These are phyloP conservation scores for Clavispora vitiphila DNA, from an alignment of 805 yeast species.

Conservation along the genomic window DNA sequence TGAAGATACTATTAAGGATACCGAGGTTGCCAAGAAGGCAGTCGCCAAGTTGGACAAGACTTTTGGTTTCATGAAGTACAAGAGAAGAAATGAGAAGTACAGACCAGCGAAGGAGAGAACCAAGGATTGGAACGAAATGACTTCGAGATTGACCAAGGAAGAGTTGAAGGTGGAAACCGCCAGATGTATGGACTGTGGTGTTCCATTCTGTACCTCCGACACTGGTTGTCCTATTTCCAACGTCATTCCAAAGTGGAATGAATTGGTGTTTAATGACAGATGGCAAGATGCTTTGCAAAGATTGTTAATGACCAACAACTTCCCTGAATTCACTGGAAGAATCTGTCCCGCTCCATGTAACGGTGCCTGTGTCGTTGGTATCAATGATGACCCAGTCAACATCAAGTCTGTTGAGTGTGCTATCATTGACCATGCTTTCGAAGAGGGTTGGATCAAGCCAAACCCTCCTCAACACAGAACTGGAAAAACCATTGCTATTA, in stretches of 20 bases:
- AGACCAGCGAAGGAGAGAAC: slow-evolving; percentile 72
- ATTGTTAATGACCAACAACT: slow-evolving; percentile 91
- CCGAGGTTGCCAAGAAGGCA: slow-evolving; percentile 58
- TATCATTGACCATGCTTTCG: slow-evolving; percentile 93
- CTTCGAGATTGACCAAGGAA: slow-evolving; percentile 72
- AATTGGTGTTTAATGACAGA: slow-evolving; percentile 87
- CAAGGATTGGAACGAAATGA: slow-evolving; percentile 89
- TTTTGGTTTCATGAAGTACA: slow-evolving; percentile 91
- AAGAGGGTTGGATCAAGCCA: slow-evolving; percentile 94
- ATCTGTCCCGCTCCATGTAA: slow-evolving; percentile 99
- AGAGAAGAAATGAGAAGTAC: slow-evolving; percentile 82
- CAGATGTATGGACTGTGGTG: slow-evolving; percentile 99
- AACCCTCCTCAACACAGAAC: slow-evolving; percentile 74
- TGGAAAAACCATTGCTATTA: slow-evolving; percentile 76
- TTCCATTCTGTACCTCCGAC: slow-evolving; percentile 97
- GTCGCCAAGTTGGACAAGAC: slow-evolving; percentile 65
- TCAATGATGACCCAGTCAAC: slow-evolving; percentile 92
- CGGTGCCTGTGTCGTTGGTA: slow-evolving; percentile 90
- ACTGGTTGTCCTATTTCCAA: slow-evolving; percentile 98
- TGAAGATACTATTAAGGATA: slow-evolving; percentile 81
- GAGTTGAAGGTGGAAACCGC: slow-evolving; percentile 92
- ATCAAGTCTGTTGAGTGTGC: slow-evolving; percentile 95
- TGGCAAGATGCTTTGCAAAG: slow-evolving; percentile 94
- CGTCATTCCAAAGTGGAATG: slow-evolving; percentile 97
- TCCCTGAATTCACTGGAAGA: slow-evolving; percentile 98